phyloP scores from a whole-genome alignment of 169 alveolate genomes.

The Cryptosporidium andersoni region DNA sequence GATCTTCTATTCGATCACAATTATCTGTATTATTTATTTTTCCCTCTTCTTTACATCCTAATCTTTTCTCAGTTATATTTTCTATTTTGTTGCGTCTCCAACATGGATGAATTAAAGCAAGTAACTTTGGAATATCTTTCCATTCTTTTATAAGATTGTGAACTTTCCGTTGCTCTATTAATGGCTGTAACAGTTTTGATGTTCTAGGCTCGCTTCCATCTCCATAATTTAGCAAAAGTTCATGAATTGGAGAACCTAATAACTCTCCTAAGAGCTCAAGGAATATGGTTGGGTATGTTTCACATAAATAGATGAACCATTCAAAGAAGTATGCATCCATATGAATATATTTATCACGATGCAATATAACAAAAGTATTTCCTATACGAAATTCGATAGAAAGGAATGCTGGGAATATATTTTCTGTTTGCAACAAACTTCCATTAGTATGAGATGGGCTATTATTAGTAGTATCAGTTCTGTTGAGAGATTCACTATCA shows the following conservation, averaged over 20 bases:
- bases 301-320: constrained; percentile 46
- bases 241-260: constrained; percentile 32
- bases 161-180: constrained; percentile 9
- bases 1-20: no score
- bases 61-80: no score
- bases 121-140: not conserved
- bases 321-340: constrained; percentile 61
- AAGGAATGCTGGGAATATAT: no score
- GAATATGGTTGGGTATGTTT: constrained; percentile 29
- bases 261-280: constrained; percentile 37
- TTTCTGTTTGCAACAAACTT: no score
- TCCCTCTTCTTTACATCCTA: no score
- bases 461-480: no score
- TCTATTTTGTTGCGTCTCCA: not conserved
- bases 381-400: no score
- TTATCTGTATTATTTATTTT: no score
- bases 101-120: constrained; percentile 5
- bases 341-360: constrained; percentile 11
- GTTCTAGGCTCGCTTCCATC: not conserved
- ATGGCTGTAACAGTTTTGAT: constrained; percentile 3
- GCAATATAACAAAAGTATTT: no score
- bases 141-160: not conserved
- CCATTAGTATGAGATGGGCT: no score
- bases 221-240: constrained; percentile 22
- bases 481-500: no score